These are phyloP conservation scores for Wickerhamiella parazyma DNA, from an alignment of 805 yeast genomes.

Conservation along the genomic window DNA sequence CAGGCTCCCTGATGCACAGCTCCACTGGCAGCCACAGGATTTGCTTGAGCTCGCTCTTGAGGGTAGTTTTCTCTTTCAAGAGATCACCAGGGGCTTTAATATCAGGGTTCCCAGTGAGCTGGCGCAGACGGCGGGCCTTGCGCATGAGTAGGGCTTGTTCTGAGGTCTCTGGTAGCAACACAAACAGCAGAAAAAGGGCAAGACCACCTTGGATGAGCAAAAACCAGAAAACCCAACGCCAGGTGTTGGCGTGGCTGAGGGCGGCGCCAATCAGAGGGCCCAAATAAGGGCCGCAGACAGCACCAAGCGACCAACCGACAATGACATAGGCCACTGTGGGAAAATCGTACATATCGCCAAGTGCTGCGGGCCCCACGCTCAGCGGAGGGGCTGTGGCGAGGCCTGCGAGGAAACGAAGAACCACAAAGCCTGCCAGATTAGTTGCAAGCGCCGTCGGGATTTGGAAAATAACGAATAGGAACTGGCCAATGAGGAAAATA, in stretches of 20 bases:
- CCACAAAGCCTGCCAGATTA: slow-evolving; percentile 38
- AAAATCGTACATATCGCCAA: slow-evolving; percentile 35
- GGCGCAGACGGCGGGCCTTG: slow-evolving; percentile 37
- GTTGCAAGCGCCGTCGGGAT: slow-evolving; percentile 41
- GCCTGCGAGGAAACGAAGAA: slow-evolving; percentile 43
- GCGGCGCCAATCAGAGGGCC: slow-evolving; percentile 48
- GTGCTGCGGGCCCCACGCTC: slow-evolving; percentile 46
- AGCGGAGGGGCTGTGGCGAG: slow-evolving; percentile 42
- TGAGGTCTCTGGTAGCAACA: slow-evolving; percentile 38
- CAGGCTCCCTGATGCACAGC: slow-evolving; percentile 41
- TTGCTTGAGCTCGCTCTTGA: slow-evolving; percentile 10
- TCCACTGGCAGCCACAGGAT: slow-evolving; percentile 29
- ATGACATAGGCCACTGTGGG: slow-evolving; percentile 35
- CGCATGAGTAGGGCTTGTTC: slow-evolving; percentile 33
- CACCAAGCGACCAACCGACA: slow-evolving; percentile 40
- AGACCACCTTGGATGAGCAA: slow-evolving; percentile 30
- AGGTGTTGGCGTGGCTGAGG: slow-evolving; percentile 32
- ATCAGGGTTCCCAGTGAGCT: slow-evolving; percentile 25
- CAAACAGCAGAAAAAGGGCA: slow-evolving; percentile 26
- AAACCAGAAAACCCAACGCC: slow-evolving; percentile 47
- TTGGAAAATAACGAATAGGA: slow-evolving; percentile 38
- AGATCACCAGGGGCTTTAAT: slow-evolving; percentile 15
- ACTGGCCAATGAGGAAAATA: slow-evolving; percentile 34
- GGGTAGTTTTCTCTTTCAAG: background rate
- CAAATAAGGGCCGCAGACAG: slow-evolving; percentile 40